These are phyloP conservation scores for Flammula alnicola DNA, from an alignment of 1,284 basidiomycete species.

Conservation along the genomic window DNA sequence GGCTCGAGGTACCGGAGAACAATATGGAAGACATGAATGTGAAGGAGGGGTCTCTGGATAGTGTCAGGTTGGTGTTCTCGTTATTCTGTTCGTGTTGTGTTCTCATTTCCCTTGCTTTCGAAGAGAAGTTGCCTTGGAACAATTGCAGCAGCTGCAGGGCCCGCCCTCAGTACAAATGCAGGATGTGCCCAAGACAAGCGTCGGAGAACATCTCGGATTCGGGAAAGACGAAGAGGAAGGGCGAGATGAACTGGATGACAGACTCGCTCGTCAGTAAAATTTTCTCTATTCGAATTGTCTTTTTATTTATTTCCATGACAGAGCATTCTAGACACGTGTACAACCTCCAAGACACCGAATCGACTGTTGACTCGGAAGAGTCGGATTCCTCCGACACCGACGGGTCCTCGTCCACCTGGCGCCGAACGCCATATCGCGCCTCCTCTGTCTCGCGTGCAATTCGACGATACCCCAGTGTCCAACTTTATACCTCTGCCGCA, in stretches of 20 bases:
- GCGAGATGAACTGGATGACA: slow-evolving; percentile 64
- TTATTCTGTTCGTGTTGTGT: neutral
- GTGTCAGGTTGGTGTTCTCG: slow-evolving; percentile 66
- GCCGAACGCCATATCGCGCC: slow-evolving; percentile 28
- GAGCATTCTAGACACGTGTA: slow-evolving; percentile 71
- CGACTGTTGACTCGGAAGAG: slow-evolving; percentile 49
- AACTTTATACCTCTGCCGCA: slow-evolving; percentile 20
- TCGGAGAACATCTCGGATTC: slow-evolving; percentile 68
- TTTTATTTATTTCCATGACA: neutral
- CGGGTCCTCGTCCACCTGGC: slow-evolving; percentile 47
- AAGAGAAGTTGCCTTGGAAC: slow-evolving; percentile 76
- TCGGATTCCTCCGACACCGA: slow-evolving; percentile 51
- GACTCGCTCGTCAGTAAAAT: slow-evolving; percentile 65
- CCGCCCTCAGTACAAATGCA: slow-evolving; percentile 92
- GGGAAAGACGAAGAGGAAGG: slow-evolving; percentile 49
- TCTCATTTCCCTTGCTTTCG: neutral
- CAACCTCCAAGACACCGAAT: slow-evolving; percentile 57
- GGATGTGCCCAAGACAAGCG: slow-evolving; percentile 72
- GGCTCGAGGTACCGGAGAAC: slow-evolving; percentile 88
- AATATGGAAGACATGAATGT: slow-evolving; percentile 96
- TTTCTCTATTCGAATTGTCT: neutral
- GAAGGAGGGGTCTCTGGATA: slow-evolving; percentile 81
- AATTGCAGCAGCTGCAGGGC: slow-evolving; percentile 76
- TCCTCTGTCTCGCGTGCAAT: slow-evolving; percentile 22
- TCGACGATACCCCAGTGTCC: slow-evolving; percentile 16